Percentiles rank a stretch among this genome's conserved stretches.
phyloP scores from a whole-genome alignment of 1,139 yeast species.

The Yamadazyma conglobata region DNA sequence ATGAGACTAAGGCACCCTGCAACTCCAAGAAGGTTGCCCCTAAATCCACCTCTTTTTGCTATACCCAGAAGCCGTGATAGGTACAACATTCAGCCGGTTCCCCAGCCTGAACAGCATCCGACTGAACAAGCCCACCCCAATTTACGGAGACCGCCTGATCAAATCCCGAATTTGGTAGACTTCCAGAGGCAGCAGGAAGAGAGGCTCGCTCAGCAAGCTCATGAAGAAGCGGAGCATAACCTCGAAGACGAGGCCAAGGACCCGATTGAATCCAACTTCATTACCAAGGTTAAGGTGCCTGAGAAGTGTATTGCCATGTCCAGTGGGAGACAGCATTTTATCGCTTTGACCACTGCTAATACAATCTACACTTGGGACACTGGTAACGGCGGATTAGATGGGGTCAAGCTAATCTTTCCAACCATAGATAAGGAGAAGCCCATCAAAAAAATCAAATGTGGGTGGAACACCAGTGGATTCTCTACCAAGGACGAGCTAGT shows the following conservation, averaged over 20 bases:
- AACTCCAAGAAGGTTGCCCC: conserved; percentile 1
- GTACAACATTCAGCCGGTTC: conserved; percentile 3
- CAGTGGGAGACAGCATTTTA: conserved; percentile 64
- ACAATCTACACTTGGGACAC: conserved; percentile 65
- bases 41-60: too few relatives aligned
- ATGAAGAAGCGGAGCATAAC: conserved; percentile 1
- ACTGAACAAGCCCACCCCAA: conserved; percentile 13
- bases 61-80: too few relatives aligned
- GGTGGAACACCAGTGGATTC: conserved; percentile 65
- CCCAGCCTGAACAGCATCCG: neutral
- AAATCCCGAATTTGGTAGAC: conserved; percentile 12
- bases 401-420: conserved; percentile 46
- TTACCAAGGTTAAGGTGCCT: conserved; percentile 28
- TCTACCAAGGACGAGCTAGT: conserved; percentile 53
- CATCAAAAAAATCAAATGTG: conserved; percentile 55
- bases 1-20: conserved; percentile 1
- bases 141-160: conserved; percentile 20
- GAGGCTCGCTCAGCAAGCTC: conserved; percentile 5
- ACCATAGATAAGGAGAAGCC: conserved; percentile 8
- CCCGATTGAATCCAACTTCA: conserved; percentile 25
- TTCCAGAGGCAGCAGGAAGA: conserved; percentile 11
- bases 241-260: conserved; percentile 4
- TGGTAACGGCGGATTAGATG: conserved; percentile 38
- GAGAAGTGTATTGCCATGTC: conserved; percentile 45
- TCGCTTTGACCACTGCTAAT: conserved; percentile 56